Evolutionary conservation across 129 eudicot genomes (phyloP), one percentile per base, ranked within the genome.

Genomic region (Flaveria robusta): DNA sequence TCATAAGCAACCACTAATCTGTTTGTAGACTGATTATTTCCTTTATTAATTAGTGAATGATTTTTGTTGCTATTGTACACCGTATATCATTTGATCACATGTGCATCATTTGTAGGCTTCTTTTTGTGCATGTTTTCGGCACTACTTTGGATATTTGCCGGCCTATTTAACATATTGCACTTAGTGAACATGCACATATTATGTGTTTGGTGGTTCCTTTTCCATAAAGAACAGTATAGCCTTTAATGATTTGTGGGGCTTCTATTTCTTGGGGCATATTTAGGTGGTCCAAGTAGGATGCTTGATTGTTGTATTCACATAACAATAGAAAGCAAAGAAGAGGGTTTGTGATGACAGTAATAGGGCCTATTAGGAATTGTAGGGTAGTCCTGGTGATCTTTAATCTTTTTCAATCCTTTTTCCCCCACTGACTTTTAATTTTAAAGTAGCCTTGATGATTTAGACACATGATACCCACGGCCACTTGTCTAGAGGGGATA

Each of bases 211-310:
- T 77, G 74, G 46, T 72, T 82, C n/a, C 15, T 22, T 20, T 77
- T 55, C 70, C 74, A 15, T 63, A 43, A 78, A 59, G 75, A 42
- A 55, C 65, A 66, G 39, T 71, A 71, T 45, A 65, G 16, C 70
- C 67, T 77, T 64, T 71, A 41, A 77, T 22, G 20, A 42, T 67
- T 64, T 49, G 46, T 49, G 76, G 77, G 71, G 78, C 34, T 64
- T 64, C 41, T 55, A 49, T 55, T 70, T 79, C 52, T 71, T 18
- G 71, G 24, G 66, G 47, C 46, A 72, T 70, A 74, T 49, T 68
- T 46, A 29, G 55, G 80, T 73, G 79, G 77, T 70, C 85, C 81
- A 70, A 60, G 81, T 46, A 75, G 77, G 81, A 58, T 74, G 42
- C 47, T 74, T 70, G 45, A 68, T 78, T 78, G 7, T 51, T 70